phyloP scores from a whole-genome alignment of 2,329 filamentous ascomycete genomes.

The Thermoascus crustaceus region DNA sequence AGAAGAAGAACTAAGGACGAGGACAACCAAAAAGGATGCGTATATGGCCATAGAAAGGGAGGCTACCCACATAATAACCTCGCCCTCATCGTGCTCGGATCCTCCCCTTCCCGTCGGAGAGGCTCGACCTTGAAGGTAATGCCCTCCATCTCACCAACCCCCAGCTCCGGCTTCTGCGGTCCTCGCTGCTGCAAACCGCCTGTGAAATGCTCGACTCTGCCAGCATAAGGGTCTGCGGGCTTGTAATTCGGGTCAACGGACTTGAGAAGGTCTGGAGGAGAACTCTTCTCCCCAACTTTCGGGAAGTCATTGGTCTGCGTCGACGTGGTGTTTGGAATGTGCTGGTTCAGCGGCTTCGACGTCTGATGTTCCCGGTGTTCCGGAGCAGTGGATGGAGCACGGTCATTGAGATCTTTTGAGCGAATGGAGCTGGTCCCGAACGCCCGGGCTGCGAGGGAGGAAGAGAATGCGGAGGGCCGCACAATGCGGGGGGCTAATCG shows the following conservation, averaged over 20 bases:
- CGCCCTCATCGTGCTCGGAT: constrained; percentile 76
- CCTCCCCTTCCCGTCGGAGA: constrained; percentile 75
- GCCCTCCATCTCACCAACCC: constrained; percentile 79
- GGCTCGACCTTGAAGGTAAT: constrained; percentile 83
- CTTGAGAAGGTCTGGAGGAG: constrained; percentile 54
- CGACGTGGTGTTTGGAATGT: constrained; percentile 56
- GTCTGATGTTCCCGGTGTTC: constrained; percentile 50
- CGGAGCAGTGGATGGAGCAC: constrained; percentile 45
- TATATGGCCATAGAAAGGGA: not conserved
- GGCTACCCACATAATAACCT: constrained; percentile 59
- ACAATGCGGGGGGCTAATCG: constrained; percentile 39
- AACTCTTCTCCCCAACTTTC: constrained; percentile 46
- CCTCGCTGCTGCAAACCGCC: constrained; percentile 51
- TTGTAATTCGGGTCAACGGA: constrained; percentile 48
- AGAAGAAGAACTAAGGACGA: too few relatives aligned
- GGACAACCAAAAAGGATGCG: too few relatives aligned
- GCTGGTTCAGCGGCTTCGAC: constrained; percentile 51
- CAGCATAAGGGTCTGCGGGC: constrained; percentile 52
- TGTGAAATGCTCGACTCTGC: constrained; percentile 58
- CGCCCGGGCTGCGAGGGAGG: constrained; percentile 18
- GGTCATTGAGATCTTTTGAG: constrained; percentile 37
- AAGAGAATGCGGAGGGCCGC: constrained; percentile 26
- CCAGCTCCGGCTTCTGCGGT: constrained; percentile 57
- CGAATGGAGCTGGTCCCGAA: constrained; percentile 25
- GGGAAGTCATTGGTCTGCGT: constrained; percentile 58